phyloP scores from a whole-genome alignment of 352 stramenopile genomes.

The Phytophthora citrophthora region DNA sequence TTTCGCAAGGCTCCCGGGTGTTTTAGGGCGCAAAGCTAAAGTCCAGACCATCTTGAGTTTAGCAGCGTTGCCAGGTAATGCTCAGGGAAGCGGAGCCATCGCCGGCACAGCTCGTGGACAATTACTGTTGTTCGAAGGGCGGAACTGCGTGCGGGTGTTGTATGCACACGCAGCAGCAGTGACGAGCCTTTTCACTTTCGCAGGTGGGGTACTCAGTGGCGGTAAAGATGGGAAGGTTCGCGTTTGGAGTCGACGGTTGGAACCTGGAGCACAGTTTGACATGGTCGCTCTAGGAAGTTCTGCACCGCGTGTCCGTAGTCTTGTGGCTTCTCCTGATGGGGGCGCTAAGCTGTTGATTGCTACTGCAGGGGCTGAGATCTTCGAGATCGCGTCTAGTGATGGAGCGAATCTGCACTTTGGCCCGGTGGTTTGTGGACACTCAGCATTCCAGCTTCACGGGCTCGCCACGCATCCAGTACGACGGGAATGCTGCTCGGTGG shows the following conservation, averaged over 20 bases:
- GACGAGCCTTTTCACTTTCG: constrained; percentile 62
- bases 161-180: constrained; percentile 70
- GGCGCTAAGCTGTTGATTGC: constrained; percentile 86
- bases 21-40: constrained; percentile 73
- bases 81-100: constrained; percentile 53
- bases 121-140: constrained; percentile 81
- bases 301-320: constrained; percentile 57
- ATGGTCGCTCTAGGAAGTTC: constrained; percentile 71
- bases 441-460: constrained; percentile 80
- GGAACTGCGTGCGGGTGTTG: constrained; percentile 74
- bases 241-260: constrained; percentile 78
- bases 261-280: constrained; percentile 79
- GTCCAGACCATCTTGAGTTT: constrained; percentile 75
- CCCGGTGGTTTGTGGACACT: constrained; percentile 84
- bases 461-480: constrained; percentile 71
- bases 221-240: constrained; percentile 79
- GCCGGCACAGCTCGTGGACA: constrained; percentile 77
- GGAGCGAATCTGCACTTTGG: constrained; percentile 84
- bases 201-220: constrained; percentile 67
- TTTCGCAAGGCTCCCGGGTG: constrained; percentile 56
- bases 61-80: constrained; percentile 47
- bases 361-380: constrained; percentile 89
- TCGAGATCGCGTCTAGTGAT: constrained; percentile 82
- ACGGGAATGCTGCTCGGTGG: constrained; percentile 77
- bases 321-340: constrained; percentile 67